Base-by-base conservation (phyloP, 2,329 filamentous ascomycete species). In the Exophiala spinifera region DNA sequence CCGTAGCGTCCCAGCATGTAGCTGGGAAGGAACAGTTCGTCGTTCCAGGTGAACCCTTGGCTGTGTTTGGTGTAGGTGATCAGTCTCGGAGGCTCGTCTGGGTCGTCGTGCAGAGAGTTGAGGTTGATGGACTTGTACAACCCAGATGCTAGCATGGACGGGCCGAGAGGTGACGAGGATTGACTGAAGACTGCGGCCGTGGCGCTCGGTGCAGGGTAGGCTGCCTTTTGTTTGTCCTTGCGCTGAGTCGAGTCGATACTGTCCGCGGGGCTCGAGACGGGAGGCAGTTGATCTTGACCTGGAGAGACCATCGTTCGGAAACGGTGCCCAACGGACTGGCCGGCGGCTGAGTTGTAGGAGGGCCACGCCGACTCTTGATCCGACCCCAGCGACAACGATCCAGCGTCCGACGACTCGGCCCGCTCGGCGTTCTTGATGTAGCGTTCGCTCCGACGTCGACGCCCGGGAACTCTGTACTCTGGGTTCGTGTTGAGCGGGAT, bases 71-170 rank as follows among this genome's bases (percentile, higher is more conserved):
- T 64, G 53, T 63, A 64, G 4, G 58, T 61, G 28, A 65, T 64
- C 46, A 65, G 36, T 31, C 62, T 48, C 28, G 61, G 60, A 48
- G 63, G 63, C 31, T 65, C 61, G 40, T 62, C 61, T 7, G 62
- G 57, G 36, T 64, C 62, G 17, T 55, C 56, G 45, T 61, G 49
- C 31, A 59, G 59, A 4, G 47, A 49, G 43, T 61, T 63, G 19
- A 65, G 54, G 36, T 65, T 65, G 56, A 65, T 63, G 4, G 62
- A 65, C 47, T 64, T 63, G 57, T 65, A 65, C 10, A 62, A 62
- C 25, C 59, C 56, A 14, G 60, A 63, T 15, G 61, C 55, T 8
- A 63, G 59, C 63, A 65, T 65, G 3, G 59, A 61, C 6, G 63
- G 63, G 4, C 61, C 57, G 6, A 65, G 62, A 5, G 62, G 61